These are phyloP conservation scores for Aspergillus sp. DNA, from an alignment of 2,329 filamentous ascomycete genomes.

Conservation along the genomic window DNA sequence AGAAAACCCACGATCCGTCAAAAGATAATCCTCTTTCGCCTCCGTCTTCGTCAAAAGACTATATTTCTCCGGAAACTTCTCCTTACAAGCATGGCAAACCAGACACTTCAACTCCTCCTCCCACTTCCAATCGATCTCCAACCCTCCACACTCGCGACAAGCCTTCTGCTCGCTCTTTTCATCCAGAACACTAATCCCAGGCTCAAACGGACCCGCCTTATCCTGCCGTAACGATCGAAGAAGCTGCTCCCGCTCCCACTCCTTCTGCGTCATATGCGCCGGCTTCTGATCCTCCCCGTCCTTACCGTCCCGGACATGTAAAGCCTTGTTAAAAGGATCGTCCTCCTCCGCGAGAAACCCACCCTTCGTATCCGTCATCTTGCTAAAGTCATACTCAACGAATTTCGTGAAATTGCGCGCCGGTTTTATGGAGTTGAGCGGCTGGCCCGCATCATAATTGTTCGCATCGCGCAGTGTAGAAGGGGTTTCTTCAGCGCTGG, in stretches of 20 bases:
- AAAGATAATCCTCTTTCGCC: slow-evolving; percentile 87
- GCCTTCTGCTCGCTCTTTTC: slow-evolving; percentile 66
- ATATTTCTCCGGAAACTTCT: slow-evolving; percentile 87
- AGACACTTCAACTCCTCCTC: slow-evolving; percentile 75
- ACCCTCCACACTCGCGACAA: slow-evolving; percentile 76
- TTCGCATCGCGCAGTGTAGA: slow-evolving; percentile 65
- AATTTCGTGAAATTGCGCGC: slow-evolving; percentile 89
- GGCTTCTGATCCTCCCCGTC: slow-evolving; percentile 63
- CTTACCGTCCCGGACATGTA: slow-evolving; percentile 57
- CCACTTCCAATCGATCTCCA: slow-evolving; percentile 96
- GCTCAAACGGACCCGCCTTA: slow-evolving; percentile 82
- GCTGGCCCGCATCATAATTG: slow-evolving; percentile 33
- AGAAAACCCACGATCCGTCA: slow-evolving; percentile 74
- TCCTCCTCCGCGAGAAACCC: slow-evolving; percentile 90
- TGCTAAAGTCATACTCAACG: slow-evolving; percentile 96
- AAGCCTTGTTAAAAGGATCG: slow-evolving; percentile 81
- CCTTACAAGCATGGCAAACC: slow-evolving; percentile 83
- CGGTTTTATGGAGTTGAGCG: slow-evolving; percentile 61
- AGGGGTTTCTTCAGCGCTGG: slow-evolving; percentile 43
- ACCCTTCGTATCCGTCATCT: slow-evolving; percentile 97
- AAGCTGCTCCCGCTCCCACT: slow-evolving; percentile 85
- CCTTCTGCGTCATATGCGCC: slow-evolving; percentile 80
- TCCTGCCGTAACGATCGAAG: slow-evolving; percentile 69
- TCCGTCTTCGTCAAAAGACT: slow-evolving; percentile 95
- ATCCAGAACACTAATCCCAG: slow-evolving; percentile 73